Conservation (phyloP, 2,329 filamentous ascomycete species). For the Phyllosticta ampelicida region DNA sequence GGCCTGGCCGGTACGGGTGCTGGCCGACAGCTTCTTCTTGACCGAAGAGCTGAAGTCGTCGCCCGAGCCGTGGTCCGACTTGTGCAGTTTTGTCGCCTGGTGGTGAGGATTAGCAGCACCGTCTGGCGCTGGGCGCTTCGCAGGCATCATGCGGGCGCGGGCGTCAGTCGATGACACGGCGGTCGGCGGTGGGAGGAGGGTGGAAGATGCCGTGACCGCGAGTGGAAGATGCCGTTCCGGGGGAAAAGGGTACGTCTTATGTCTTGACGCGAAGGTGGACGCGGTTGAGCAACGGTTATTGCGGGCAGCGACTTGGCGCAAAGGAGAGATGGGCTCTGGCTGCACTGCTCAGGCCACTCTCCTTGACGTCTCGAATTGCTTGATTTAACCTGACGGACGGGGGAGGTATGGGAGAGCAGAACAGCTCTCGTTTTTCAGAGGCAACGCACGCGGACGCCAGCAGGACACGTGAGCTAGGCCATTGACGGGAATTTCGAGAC, state of each 20-base stretch:
- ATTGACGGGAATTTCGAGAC: not conserved
- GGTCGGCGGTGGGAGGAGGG: constrained; percentile 4
- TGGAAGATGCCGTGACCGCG: constrained; percentile 11
- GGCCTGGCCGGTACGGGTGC: constrained; percentile 64
- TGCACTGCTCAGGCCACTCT: not conserved
- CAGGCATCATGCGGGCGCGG: constrained; percentile 10
- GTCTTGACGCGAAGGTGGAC: not conserved
- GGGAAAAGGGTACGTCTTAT: constrained; percentile 3
- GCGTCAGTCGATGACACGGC: constrained; percentile 10
- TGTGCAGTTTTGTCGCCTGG: constrained; percentile 20
- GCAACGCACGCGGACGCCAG: not conserved
- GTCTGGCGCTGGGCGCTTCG: constrained; percentile 10
- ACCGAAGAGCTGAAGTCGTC: constrained; percentile 27
- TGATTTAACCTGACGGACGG: not conserved
- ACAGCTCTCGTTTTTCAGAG: no score
- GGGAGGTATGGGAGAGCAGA: no score
- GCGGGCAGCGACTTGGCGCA: not conserved
- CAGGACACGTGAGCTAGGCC: not conserved
- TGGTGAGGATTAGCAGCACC: not conserved
- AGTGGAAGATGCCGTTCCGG: constrained; percentile 10
- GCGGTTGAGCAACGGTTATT: not conserved
- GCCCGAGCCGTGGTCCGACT: constrained; percentile 20
- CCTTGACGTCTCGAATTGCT: not conserved
- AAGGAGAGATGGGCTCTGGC: not conserved
- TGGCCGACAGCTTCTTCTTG: constrained; percentile 44